Evolutionary conservation across 768 basidiomycete genomes (phyloP).

Genomic region (Chalciporus chontae): DNA sequence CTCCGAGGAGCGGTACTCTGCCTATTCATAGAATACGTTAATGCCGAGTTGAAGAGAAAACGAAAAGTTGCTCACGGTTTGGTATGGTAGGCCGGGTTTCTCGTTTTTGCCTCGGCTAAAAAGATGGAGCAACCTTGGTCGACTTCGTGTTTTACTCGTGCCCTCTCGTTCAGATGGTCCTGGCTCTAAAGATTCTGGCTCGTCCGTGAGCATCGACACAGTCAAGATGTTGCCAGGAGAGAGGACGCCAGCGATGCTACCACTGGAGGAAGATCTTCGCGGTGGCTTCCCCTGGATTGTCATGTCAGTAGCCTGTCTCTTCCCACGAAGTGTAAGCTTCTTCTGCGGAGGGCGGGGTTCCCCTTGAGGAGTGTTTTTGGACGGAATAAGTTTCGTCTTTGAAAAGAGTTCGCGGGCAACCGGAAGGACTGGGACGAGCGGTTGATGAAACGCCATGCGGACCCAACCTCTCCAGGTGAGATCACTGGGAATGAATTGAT

Average conservation of each 20-base stretch:
- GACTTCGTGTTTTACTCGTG: slow-evolving; percentile 15
- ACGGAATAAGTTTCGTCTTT: slow-evolving; percentile 69
- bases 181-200: slow-evolving; percentile 37
- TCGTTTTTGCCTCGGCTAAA: slow-evolving; percentile 25
- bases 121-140: slow-evolving; percentile 30
- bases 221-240: slow-evolving; percentile 17
- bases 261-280: slow-evolving; percentile 25
- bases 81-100: background rate
- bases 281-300: slow-evolving; percentile 8
- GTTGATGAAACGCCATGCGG: slow-evolving; percentile 79
- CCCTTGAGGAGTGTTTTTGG: slow-evolving; percentile 29
- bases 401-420: slow-evolving; percentile 75
- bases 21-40: slow-evolving; percentile 1
- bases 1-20: slow-evolving; percentile 5
- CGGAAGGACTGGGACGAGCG: slow-evolving; percentile 71
- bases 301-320: slow-evolving; percentile 10
- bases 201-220: slow-evolving; percentile 35
- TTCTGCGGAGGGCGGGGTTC: slow-evolving; percentile 26
- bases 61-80: slow-evolving; percentile 11
- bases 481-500: slow-evolving; percentile 76
- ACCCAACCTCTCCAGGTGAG: slow-evolving; percentile 81
- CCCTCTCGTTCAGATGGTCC: slow-evolving; percentile 16
- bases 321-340: slow-evolving; percentile 19
- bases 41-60: background rate
- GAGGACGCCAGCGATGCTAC: background rate